Evolutionary conservation across 441 rosid genomes (phyloP).

Genomic region (Aleurites moluccanus): DNA sequence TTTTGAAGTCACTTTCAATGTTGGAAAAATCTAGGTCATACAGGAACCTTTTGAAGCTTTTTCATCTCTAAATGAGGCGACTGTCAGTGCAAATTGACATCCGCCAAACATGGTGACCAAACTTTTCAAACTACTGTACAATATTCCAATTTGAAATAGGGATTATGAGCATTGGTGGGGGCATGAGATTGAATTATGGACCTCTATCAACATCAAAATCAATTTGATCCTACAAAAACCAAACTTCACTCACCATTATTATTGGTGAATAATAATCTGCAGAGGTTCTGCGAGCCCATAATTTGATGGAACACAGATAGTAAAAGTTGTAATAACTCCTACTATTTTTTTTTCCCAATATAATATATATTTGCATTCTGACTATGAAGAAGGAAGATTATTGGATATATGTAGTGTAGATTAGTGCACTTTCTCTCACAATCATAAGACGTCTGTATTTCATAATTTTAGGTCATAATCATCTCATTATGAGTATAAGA

Average conservation of each 20-base stretch:
- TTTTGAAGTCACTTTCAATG: background rate
- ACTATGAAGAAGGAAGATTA: no score
- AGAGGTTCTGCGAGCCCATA: background rate
- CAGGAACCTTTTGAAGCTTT: background rate
- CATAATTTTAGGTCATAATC: no score
- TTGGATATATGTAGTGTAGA: no score
- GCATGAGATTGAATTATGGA: background rate
- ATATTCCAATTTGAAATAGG: background rate
- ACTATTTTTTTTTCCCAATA: no score
- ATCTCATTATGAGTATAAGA: no score
- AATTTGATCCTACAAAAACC: background rate
- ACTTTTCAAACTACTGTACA: background rate
- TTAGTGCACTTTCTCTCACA: no score
- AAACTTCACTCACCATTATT: background rate
- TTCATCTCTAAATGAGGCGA: background rate
- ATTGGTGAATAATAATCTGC: background rate
- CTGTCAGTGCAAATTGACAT: background rate
- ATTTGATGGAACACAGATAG: background rate
- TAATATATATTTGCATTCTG: no score
- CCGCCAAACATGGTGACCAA: conserved; percentile 1
- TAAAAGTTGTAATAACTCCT: no score
- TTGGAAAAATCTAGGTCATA: background rate
- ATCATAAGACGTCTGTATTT: no score
- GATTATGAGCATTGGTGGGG: background rate
- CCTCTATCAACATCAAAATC: background rate